phyloP scores from a whole-genome alignment of 371 early-diverging fungal genomes.

The Dinochytrium kinnereticum region DNA sequence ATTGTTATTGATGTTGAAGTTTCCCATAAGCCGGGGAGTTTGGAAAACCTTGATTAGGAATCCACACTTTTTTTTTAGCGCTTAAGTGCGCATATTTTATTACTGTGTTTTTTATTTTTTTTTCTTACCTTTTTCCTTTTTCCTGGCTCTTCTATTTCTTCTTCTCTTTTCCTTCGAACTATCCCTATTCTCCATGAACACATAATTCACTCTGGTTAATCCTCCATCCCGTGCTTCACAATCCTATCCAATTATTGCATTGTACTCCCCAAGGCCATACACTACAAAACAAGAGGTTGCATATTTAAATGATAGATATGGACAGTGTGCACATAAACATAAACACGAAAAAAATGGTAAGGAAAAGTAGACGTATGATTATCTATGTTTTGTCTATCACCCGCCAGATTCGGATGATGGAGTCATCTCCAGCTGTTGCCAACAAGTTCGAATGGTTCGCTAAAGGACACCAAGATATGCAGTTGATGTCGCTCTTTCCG shows the following conservation, averaged over 20 bases:
- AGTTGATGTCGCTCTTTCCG: constrained; percentile 85
- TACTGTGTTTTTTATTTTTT: neutral
- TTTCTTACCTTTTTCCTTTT: neutral
- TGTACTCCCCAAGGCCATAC: neutral
- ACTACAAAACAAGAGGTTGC: no score
- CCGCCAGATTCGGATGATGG: constrained; percentile 78
- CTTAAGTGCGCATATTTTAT: neutral
- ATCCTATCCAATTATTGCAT: neutral
- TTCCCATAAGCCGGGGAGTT: neutral
- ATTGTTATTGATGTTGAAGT: constrained; percentile 13
- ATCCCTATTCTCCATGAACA: neutral
- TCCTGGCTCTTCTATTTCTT: neutral
- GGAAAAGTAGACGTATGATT: no score
- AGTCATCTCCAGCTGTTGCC: constrained; percentile 90
- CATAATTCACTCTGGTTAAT: no score
- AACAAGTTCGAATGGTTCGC: constrained; percentile 68
- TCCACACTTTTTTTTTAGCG: neutral
- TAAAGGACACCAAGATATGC: constrained; percentile 83
- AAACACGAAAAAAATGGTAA: no score
- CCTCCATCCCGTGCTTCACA: no score
- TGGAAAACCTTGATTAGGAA: constrained; percentile 2
- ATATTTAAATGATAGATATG: no score
- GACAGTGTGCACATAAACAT: no score
- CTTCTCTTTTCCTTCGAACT: neutral
- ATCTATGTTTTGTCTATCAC: constrained; percentile 1